Evolutionary conservation across 441 rosid species (phyloP).

Genomic region (Gossypium lobatum): DNA sequence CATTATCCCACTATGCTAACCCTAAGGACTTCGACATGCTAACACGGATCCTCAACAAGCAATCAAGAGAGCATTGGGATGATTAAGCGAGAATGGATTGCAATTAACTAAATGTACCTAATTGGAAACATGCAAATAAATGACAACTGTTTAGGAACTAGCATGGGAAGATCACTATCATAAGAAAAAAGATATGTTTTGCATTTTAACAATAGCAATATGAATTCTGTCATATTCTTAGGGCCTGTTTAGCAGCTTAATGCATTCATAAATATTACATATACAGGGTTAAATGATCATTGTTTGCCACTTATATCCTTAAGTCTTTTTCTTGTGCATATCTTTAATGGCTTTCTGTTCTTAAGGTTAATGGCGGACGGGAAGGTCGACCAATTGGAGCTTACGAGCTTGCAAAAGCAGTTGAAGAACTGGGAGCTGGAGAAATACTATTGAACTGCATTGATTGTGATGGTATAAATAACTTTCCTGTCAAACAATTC

Average conservation of each 20-base stretch:
- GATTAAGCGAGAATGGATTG: background rate
- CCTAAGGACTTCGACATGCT: too few relatives aligned
- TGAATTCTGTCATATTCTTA: background rate
- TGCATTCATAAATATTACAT: background rate
- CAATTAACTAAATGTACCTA: background rate
- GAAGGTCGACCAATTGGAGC: slow-evolving; percentile 96
- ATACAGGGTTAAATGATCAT: background rate
- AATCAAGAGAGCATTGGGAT: too few relatives aligned
- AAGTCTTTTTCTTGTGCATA: slow-evolving; percentile 8
- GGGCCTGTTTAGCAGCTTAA: background rate
- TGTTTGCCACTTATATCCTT: background rate
- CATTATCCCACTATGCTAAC: too few relatives aligned
- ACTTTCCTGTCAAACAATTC: background rate
- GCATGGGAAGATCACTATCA: background rate
- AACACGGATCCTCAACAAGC: too few relatives aligned
- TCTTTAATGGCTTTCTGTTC: slow-evolving; percentile 4
- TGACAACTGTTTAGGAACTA: background rate
- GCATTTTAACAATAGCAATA: background rate
- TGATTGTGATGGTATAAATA: slow-evolving; percentile 69
- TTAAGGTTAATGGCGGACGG: slow-evolving; percentile 90
- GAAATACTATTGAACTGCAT: slow-evolving; percentile 92
- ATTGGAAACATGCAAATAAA: background rate
- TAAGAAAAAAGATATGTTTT: background rate
- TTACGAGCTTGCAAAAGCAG: slow-evolving; percentile 92
- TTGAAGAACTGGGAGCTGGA: slow-evolving; percentile 93